Evolutionary conservation across 2,329 filamentous ascomycete species (phyloP), one percentile per base, ranked within the genome.

Genomic region (Fusarium buxicola): DNA sequence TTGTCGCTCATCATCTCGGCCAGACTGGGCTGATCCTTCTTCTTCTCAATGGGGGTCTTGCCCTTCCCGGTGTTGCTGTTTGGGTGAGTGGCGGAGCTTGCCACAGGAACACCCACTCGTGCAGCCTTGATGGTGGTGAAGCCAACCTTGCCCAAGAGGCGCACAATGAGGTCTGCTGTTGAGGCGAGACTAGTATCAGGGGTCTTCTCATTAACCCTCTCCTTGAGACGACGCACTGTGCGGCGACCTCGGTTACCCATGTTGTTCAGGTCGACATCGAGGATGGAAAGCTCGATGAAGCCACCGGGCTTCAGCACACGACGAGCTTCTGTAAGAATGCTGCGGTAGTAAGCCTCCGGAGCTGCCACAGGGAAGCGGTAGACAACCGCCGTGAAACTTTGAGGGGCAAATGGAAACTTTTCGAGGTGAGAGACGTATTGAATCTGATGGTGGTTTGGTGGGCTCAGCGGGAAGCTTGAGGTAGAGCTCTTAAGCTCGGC

Each of bases 261-360:
- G 71, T 92, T 92, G 75, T 92, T 88, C 58, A 95, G 83, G 70
- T 95, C 92, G 10, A 92, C 82, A 63, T 95, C 92, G 2, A 95
- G 82, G 32, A 93, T 88, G 1, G 88, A 89, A 15, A 94, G 79
- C 74, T 95, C 92, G n/a, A 95, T 84, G 70, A 89, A 91, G 0
- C 92, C 92, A 10, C 90, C 90, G 0, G 92, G 90, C 62, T 90
- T 89, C 25, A 95, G 80, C 0, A 94, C 91, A 3, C 92, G 88
- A 48, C 91, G 90, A 55, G 89, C 88, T 74, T 95, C 92, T 0
- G 86, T 86, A 15, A 95, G 80, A 43, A 92, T 84, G 70, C 89
- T 89, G 56, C 87, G 84, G 70, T 92, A 92, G 59, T 89, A 82
- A 0, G 84, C 77, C 57, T 92, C 89, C 0, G 90, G 85, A 1